Evolutionary conservation across 495 filamentous ascomycete genomes (phyloP).

Genomic region (Pyrenula massariospora): DNA sequence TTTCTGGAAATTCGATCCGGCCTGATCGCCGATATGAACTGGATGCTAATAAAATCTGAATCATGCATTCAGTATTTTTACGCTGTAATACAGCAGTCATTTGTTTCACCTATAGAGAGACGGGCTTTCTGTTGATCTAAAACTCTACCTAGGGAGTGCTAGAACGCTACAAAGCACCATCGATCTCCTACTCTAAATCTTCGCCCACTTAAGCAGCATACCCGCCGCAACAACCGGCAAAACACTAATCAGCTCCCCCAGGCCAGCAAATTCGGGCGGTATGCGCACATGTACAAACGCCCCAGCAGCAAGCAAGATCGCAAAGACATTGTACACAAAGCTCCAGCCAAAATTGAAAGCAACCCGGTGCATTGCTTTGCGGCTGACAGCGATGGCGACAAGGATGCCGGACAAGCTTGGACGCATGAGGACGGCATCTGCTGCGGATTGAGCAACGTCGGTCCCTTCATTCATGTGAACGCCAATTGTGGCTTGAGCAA

Average conservation of each 20-base stretch:
- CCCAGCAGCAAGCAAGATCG: constrained; percentile 57
- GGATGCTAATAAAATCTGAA: no score
- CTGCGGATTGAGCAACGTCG: constrained; percentile 54
- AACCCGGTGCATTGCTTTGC: constrained; percentile 40
- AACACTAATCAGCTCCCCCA: constrained; percentile 70
- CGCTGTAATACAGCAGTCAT: no score
- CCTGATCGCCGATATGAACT: no score
- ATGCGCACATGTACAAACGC: constrained; percentile 55
- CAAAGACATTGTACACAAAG: constrained; percentile 61
- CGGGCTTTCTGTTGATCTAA: no score
- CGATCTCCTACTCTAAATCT: no score
- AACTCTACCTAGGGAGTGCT: no score
- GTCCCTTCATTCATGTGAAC: constrained; percentile 51
- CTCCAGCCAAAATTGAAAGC: constrained; percentile 66
- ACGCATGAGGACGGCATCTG: constrained; percentile 56
- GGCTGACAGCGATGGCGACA: constrained; percentile 44
- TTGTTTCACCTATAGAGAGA: no score
- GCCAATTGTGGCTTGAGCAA: constrained; percentile 62
- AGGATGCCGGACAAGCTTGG: constrained; percentile 46
- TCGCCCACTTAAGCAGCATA: constrained; percentile 28
- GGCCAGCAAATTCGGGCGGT: constrained; percentile 58
- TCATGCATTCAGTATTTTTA: no score
- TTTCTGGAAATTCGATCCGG: no score
- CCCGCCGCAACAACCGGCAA: constrained; percentile 57
- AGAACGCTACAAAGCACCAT: no score